These are phyloP conservation scores for Globisporangium parvum DNA, from an alignment of 352 stramenopile species.

Conservation along the genomic window DNA sequence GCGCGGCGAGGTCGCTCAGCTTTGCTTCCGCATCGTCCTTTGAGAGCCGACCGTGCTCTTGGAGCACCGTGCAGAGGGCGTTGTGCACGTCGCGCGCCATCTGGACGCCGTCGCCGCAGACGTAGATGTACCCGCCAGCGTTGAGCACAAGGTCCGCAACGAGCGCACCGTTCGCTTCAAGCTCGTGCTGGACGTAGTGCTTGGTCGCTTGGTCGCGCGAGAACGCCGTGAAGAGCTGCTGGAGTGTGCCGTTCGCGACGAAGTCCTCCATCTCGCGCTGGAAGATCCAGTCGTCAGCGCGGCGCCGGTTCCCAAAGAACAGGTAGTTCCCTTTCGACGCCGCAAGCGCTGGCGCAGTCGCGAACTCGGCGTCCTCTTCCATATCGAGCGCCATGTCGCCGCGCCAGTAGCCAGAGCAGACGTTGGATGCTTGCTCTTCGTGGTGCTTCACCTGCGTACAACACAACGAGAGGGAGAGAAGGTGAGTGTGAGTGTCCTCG, in stretches of 20 bases:
- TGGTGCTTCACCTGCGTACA: conserved; percentile 9
- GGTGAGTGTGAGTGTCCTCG: too few relatives aligned
- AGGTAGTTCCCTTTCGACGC: conserved; percentile 72
- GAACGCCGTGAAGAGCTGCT: conserved; percentile 86
- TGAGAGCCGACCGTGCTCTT: conserved; percentile 46
- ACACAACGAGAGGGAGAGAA: background rate
- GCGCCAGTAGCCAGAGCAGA: conserved; percentile 74
- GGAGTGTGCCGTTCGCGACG: conserved; percentile 63
- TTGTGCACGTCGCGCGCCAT: conserved; percentile 95
- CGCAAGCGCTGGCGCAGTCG: conserved; percentile 16
- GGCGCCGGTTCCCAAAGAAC: conserved; percentile 93
- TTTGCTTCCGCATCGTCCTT: conserved; percentile 54
- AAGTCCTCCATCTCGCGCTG: conserved; percentile 79
- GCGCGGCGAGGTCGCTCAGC: conserved; percentile 49
- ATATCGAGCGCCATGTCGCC: conserved; percentile 43
- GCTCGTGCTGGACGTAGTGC: conserved; percentile 92
- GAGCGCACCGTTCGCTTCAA: conserved; percentile 46
- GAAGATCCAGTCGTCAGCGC: conserved; percentile 92
- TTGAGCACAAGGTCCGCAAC: conserved; percentile 78
- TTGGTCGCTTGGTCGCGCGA: conserved; percentile 89
- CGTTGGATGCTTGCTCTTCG: conserved; percentile 17
- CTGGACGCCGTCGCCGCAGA: conserved; percentile 93
- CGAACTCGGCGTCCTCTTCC: conserved; percentile 39
- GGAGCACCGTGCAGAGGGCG: conserved; percentile 75
- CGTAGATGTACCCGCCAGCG: conserved; percentile 83